phyloP scores from a whole-genome alignment of 345 rosid species.

The Salix koriyanagi region DNA sequence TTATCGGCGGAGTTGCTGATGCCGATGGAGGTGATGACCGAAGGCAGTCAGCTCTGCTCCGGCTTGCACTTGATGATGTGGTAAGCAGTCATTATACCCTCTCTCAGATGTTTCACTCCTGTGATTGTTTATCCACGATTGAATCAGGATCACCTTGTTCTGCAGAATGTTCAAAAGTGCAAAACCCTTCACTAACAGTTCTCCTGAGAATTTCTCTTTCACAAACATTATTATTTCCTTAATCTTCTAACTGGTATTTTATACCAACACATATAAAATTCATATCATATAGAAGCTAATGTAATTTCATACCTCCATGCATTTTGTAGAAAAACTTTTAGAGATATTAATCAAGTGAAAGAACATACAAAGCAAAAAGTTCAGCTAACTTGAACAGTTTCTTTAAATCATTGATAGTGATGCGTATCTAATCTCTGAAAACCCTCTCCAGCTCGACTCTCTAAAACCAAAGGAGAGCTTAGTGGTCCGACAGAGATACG shows the following conservation, averaged over 20 bases:
- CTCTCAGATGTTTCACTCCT: background rate
- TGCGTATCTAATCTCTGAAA: background rate
- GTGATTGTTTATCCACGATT: too few relatives aligned
- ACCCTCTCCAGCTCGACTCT: slow-evolving; percentile 66
- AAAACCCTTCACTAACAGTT: background rate
- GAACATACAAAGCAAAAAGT: background rate
- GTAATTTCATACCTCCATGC: background rate
- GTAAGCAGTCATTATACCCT: slow-evolving; percentile 31
- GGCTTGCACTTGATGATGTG: slow-evolving; percentile 98
- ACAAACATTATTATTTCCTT: background rate
- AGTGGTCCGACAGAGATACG: slow-evolving; percentile 85
- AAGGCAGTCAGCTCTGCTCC: slow-evolving; percentile 76
- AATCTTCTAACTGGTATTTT: background rate
- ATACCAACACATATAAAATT: background rate
- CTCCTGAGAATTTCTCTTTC: background rate
- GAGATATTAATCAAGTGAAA: background rate
- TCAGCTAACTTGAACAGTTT: background rate
- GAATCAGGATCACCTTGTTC: background rate
- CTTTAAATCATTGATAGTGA: background rate
- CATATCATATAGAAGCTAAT: background rate
- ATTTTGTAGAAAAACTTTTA: background rate
- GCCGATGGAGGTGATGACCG: slow-evolving; percentile 57
- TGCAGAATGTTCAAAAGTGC: background rate
- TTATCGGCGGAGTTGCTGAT: slow-evolving; percentile 67
- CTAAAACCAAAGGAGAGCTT: slow-evolving; percentile 91